Evolutionary conservation across 1,284 basidiomycete genomes (phyloP).

Genomic region (Ganoderma boninense): DNA sequence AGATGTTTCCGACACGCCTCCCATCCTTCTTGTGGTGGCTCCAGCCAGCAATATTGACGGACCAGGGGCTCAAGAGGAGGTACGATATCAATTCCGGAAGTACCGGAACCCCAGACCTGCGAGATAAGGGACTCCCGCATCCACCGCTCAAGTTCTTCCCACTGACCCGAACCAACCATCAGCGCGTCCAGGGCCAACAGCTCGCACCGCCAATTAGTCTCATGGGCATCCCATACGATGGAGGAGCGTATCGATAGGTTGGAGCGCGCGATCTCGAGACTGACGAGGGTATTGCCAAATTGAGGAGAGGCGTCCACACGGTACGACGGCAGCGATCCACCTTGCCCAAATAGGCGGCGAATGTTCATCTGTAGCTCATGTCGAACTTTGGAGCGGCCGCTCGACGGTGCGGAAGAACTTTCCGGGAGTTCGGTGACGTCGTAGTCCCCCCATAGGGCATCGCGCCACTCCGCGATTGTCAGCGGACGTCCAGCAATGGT

Average conservation of each 20-base stretch:
- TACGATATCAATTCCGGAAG: neutral
- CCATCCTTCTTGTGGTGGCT: neutral
- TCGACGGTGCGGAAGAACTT: neutral
- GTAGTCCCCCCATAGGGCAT: slow-evolving; percentile 11
- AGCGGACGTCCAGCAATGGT: slow-evolving; percentile 5
- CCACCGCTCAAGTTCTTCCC: slow-evolving; percentile 9
- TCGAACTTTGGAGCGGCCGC: neutral
- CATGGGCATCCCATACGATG: slow-evolving; percentile 8
- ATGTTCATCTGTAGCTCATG: neutral
- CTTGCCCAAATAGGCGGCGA: neutral
- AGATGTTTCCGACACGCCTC: neutral
- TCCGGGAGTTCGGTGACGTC: neutral
- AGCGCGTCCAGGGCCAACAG: slow-evolving; percentile 13
- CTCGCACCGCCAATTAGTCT: slow-evolving; percentile 17
- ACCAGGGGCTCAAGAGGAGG: neutral
- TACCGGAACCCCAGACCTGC: neutral
- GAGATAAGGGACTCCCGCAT: slow-evolving; percentile 2
- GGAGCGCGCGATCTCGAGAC: neutral
- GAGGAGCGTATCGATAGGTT: neutral
- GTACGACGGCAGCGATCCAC: neutral
- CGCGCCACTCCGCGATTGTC: slow-evolving; percentile 12
- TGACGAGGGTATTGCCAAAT: neutral
- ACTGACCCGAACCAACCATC: neutral
- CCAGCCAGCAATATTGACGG: neutral
- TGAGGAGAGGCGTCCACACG: neutral